A percentile compares a stretch with the other conserved stretches of the same genome.
Evolutionary conservation across 192 early-diverging fungal species (phyloP).

Genomic region (Mortierella antarctica): DNA sequence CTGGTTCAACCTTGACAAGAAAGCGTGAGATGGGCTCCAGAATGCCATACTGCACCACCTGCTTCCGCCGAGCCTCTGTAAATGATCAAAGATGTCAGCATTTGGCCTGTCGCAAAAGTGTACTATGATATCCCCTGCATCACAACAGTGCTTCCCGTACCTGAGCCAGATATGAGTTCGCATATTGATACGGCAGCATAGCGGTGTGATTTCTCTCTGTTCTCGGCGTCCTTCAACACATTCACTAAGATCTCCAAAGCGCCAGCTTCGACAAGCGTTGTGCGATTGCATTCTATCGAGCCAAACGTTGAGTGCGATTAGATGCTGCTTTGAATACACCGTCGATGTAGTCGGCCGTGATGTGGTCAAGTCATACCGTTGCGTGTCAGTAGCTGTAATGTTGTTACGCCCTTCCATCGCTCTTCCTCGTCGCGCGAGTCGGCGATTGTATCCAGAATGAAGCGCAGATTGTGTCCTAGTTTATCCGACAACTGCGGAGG

Average conservation of each 20-base stretch:
- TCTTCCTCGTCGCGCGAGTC: conserved; percentile 57
- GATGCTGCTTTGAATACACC: too few species aligned
- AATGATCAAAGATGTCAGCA: conserved; percentile 13
- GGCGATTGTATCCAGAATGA: conserved; percentile 66
- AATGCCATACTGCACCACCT: conserved; percentile 69
- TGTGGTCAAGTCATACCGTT: conserved; percentile 52
- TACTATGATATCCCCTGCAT: too few species aligned
- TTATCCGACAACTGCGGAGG: too few species aligned
- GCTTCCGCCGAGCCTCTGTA: conserved; percentile 68
- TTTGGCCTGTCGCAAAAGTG: not conserved
- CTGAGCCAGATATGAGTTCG: conserved; percentile 69
- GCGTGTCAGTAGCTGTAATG: conserved; percentile 74
- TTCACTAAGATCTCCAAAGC: conserved; percentile 68
- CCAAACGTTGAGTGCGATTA: not conserved
- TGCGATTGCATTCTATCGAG: conserved; percentile 66
- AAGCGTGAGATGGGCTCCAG: conserved; percentile 68
- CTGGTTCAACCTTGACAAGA: conserved; percentile 63
- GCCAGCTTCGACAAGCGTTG: conserved; percentile 65
- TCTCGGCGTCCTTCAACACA: conserved; percentile 61
- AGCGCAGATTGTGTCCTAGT: conserved; percentile 64
- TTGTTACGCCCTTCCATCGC: conserved; percentile 68
- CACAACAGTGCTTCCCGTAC: conserved; percentile 31
- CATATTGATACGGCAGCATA: conserved; percentile 78
- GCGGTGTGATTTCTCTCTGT: conserved; percentile 66
- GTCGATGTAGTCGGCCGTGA: too few species aligned